Conservation (phyloP, 768 basidiomycete species). For the Phlebiopsis flavidoalba region DNA sequence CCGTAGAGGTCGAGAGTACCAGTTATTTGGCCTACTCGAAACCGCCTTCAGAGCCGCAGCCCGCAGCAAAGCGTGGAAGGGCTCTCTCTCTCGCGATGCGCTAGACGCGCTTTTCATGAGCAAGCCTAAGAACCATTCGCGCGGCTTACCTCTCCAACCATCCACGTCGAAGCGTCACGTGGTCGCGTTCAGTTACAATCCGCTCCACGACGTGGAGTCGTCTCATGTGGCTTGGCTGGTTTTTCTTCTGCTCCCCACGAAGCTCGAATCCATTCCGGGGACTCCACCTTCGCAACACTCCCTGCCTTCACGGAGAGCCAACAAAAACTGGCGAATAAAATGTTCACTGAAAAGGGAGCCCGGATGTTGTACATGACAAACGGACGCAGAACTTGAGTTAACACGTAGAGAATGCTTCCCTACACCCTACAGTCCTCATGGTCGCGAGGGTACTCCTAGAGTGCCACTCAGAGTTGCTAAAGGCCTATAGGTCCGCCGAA, state of each 20-base stretch:
- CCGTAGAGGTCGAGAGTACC: neutral
- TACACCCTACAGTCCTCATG: neutral
- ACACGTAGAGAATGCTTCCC: neutral
- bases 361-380: neutral
- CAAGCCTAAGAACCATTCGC: neutral
- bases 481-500: neutral
- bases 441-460: neutral
- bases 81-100: neutral
- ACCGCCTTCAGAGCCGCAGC: neutral
- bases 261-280: neutral
- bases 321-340: neutral
- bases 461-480: neutral
- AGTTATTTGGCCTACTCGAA: neutral
- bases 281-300: neutral
- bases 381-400: neutral
- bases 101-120: neutral
- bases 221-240: conserved; percentile 9
- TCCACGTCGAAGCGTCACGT: neutral
- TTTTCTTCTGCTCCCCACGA: neutral
- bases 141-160: too few species aligned
- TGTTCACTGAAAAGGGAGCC: neutral
- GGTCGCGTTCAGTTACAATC: neutral
- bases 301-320: neutral
- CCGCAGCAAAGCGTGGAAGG: neutral
- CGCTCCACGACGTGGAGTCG: conserved; percentile 14